Base-by-base conservation (phyloP, 2,329 filamentous ascomycete species). In the Anthostomella pinea region DNA sequence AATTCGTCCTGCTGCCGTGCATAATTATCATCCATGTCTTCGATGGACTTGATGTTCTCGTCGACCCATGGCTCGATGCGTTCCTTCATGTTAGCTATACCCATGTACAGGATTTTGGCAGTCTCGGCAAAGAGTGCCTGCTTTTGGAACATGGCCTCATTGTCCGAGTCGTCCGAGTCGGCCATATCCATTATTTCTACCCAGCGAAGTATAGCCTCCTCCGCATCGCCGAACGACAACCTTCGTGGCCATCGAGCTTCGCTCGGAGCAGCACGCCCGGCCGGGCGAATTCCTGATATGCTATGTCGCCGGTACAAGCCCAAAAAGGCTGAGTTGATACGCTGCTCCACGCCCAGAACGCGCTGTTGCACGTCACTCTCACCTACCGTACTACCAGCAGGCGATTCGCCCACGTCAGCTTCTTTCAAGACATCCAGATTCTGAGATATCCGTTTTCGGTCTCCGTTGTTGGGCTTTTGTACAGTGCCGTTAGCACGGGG, bases 141-240 rank as follows among this genome's bases (percentile, higher is more conserved):
- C 14, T 48, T 41, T 2, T 41, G 46, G 22, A 39, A 27, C 17
- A 22, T 29, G 11, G 33, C 33, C 18, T 38, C 45, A 20, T 31
- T 50, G 14, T 62, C 60, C 13, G 58, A 43, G 6, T 58, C 56
- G 8, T 51, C 60, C 13, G 70, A 58, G 3, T 53, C 64, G 4
- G 68, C 43, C 2, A 72, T 43, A 36, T 67, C 64, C 7, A 68
- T 59, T 17, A 83, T 60, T 30, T 77, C 72, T 5, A 75, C 67
- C 84, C 85, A 89, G 11, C 65, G 69, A 1, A 89, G 64, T 6
- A 90, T 65, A n/a, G 81, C 84, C 42, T 88, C 83, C 62, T 87
- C 84, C 2, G 83, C 85, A 28, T 83, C 73, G 39, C 82, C 81
- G 58, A 90, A 90, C 4, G 85, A 89, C 45, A 90, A 70, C 27